These are phyloP conservation scores for Talaromyces marneffei DNA, from an alignment of 2,329 filamentous ascomycete genomes.

Conservation along the genomic window DNA sequence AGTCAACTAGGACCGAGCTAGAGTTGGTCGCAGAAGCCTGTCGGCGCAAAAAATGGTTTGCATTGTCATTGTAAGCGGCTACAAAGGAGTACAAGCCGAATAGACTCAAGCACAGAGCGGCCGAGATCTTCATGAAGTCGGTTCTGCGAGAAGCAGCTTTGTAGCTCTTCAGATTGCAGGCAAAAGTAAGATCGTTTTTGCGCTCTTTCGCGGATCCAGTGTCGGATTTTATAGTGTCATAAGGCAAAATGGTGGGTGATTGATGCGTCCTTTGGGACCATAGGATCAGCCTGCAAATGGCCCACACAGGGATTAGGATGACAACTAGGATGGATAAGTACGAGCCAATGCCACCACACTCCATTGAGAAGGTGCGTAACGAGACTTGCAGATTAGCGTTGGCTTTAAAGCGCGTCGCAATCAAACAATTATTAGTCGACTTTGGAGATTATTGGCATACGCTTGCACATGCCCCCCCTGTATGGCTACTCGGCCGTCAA, in stretches of 20 bases:
- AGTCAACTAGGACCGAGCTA: conserved; percentile 39
- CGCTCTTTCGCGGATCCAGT: not conserved
- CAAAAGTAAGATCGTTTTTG: not conserved
- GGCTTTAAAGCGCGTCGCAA: not conserved
- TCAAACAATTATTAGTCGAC: not conserved
- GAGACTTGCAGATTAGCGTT: not conserved
- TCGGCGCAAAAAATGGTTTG: not conserved
- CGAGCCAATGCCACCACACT: conserved; percentile 4
- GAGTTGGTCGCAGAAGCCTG: conserved; percentile 2
- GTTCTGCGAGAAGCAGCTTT: not conserved
- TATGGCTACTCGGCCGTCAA: not conserved
- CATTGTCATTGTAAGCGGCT: not conserved
- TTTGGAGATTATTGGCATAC: not conserved
- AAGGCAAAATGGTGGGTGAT: not conserved
- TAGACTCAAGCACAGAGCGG: conserved; percentile 2
- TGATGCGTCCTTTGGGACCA: not conserved
- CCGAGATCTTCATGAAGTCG: conserved; percentile 4
- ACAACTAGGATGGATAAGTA: not conserved
- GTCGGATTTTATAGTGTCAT: conserved; percentile 1
- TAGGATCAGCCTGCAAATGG: not conserved
- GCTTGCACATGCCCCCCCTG: not conserved
- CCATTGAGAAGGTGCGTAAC: conserved; percentile 11
- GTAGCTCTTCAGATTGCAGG: not conserved
- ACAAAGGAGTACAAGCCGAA: conserved; percentile 12
- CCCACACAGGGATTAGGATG: conserved; percentile 1